Evolutionary conservation across 2,329 filamentous ascomycete genomes (phyloP).

Genomic region (Trichoderma gracile): DNA sequence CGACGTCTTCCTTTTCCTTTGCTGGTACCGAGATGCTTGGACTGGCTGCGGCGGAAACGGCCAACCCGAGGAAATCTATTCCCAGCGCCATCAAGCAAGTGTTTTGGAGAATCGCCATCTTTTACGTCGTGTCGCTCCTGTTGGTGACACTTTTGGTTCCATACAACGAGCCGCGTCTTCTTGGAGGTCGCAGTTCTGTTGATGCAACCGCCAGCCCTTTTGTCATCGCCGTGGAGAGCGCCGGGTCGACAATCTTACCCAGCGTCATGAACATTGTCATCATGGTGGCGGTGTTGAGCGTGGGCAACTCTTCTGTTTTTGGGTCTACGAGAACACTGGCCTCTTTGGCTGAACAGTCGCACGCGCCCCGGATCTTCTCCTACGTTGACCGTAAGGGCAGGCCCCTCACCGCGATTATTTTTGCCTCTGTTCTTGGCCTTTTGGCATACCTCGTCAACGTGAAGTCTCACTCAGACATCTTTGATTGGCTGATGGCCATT

Average conservation of each 20-base stretch:
- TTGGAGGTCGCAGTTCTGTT: neutral
- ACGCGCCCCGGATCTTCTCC: conserved; percentile 13
- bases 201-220: conserved; percentile 3
- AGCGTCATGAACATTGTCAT: conserved; percentile 13
- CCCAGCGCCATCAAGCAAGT: conserved; percentile 16
- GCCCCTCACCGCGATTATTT: neutral
- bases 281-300: conserved; percentile 12
- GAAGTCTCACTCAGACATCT: conserved; percentile 8
- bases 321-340: conserved; percentile 9
- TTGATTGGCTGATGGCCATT: conserved; percentile 8
- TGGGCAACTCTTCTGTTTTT: conserved; percentile 9
- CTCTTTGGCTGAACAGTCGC: conserved; percentile 3
- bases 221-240: conserved; percentile 7
- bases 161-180: neutral
- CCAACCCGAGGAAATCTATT: conserved; percentile 7
- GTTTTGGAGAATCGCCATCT: conserved; percentile 11
- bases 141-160: conserved; percentile 2
- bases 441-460: conserved; percentile 10
- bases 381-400: conserved; percentile 13
- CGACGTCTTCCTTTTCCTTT: conserved; percentile 10
- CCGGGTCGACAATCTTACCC: conserved; percentile 6
- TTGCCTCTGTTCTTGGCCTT: neutral
- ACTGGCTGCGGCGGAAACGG: conserved; percentile 1
- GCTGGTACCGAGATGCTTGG: conserved; percentile 7
- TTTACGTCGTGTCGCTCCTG: conserved; percentile 15